A percentile compares a stretch with the other conserved stretches of the same genome.
Conservation (phyloP, 2,329 filamentous ascomycete genomes). For the Microthyrium microscopicum region DNA sequence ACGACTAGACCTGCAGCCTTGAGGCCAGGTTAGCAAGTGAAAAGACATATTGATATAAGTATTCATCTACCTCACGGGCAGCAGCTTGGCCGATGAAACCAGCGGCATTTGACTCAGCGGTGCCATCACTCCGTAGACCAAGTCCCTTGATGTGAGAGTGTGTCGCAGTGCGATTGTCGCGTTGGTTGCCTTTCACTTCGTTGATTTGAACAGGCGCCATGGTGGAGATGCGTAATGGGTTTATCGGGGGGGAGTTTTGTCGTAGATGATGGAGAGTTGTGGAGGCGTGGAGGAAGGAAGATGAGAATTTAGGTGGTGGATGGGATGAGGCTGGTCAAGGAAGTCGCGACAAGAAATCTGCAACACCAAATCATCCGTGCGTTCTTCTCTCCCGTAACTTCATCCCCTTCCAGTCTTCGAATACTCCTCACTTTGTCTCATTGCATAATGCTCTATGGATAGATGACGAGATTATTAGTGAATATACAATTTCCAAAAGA, state of each 20-base stretch:
- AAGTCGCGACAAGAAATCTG: too few species aligned
- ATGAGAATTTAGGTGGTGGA: background rate
- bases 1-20: conserved; percentile 91
- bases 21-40: background rate
- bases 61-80: conserved; percentile 60
- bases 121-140: conserved; percentile 71
- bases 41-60: background rate
- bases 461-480: too few species aligned
- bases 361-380: too few species aligned
- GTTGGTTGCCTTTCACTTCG: conserved; percentile 85
- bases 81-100: conserved; percentile 82
- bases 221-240: background rate
- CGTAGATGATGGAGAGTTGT: background rate
- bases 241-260: conserved; percentile 3
- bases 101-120: conserved; percentile 58
- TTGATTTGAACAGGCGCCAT: conserved; percentile 26
- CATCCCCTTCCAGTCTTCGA: too few species aligned
- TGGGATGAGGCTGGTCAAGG: too few species aligned
- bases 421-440: too few species aligned
- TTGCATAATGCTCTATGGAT: too few species aligned
- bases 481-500: too few species aligned
- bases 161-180: conserved; percentile 88
- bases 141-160: conserved; percentile 97
- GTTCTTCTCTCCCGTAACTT: too few species aligned
- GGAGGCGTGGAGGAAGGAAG: background rate